Conservation (phyloP, 108 stramenopile genomes). For the Discostella pseudostelligera region DNA sequence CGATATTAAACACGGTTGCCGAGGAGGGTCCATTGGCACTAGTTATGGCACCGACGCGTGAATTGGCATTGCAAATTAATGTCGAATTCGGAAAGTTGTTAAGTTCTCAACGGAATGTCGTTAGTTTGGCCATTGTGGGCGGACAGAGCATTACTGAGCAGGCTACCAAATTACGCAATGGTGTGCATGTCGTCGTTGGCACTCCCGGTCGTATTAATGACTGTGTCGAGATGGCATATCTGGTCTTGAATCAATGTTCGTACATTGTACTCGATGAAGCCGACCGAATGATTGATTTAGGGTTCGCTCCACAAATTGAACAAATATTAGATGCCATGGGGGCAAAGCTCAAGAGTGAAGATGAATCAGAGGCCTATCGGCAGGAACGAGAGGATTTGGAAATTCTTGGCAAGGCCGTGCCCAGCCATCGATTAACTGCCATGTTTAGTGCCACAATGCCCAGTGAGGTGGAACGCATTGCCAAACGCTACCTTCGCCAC, state of each 20-base stretch:
- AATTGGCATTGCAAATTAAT: constrained; percentile 94
- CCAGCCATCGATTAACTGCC: constrained; percentile 84
- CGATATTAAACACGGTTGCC: constrained; percentile 56
- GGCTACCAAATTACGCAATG: constrained; percentile 82
- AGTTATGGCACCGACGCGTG: constrained; percentile 95
- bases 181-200: constrained; percentile 95
- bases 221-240: constrained; percentile 89
- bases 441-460: constrained; percentile 99
- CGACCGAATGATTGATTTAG: constrained; percentile 92
- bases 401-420: constrained; percentile 49
- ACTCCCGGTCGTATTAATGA: constrained; percentile 98
- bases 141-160: constrained; percentile 91
- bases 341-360: constrained; percentile 77
- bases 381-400: constrained; percentile 75
- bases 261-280: constrained; percentile 97
- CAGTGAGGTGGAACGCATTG: constrained; percentile 88
- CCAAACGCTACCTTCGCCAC: constrained; percentile 88
- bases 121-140: constrained; percentile 79
- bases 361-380: constrained; percentile 76
- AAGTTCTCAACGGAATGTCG: constrained; percentile 39
- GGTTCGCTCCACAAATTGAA: constrained; percentile 92
- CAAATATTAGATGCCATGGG: constrained; percentile 93
- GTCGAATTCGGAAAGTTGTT: constrained; percentile 86
- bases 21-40: constrained; percentile 94
- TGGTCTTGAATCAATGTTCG: constrained; percentile 95